Evolutionary conservation across 257 asterid species (phyloP).

Genomic region (Eucommia ulmoides): DNA sequence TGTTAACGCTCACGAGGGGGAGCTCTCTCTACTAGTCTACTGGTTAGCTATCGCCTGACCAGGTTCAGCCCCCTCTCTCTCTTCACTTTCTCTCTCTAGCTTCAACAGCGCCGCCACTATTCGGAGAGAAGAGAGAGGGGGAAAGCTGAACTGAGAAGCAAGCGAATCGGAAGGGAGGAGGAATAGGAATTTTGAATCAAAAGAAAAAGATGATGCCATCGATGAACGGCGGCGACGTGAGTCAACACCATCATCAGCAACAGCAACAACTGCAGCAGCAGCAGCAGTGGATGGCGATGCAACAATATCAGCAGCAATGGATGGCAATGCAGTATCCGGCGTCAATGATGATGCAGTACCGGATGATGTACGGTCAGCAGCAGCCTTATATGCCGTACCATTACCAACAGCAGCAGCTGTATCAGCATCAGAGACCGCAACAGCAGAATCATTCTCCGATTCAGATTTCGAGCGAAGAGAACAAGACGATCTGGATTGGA

Average conservation of each 20-base stretch:
- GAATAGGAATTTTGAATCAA: too few relatives aligned
- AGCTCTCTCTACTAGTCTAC: too few relatives aligned
- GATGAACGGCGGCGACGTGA: constrained; percentile 82
- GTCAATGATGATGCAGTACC: constrained; percentile 65
- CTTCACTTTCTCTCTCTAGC: too few relatives aligned
- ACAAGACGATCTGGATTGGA: constrained; percentile 2
- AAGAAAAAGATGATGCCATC: constrained; percentile 6
- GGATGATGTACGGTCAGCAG: constrained; percentile 72
- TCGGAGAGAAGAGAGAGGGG: too few relatives aligned
- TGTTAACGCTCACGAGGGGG: too few relatives aligned
- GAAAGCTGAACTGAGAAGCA: too few relatives aligned
- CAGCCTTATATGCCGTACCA: constrained; percentile 69
- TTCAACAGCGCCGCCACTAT: too few relatives aligned
- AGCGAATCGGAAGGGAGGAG: too few relatives aligned
- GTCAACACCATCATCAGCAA: constrained; percentile 36
- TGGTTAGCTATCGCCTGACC: too few relatives aligned
- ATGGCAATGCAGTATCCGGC: constrained; percentile 93
- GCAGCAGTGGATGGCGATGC: constrained; percentile 89
- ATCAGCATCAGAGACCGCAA: constrained; percentile 22
- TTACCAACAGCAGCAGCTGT: constrained; percentile 52
- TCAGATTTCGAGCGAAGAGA: not conserved
- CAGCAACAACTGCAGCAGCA: constrained; percentile 66
- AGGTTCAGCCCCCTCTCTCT: too few relatives aligned
- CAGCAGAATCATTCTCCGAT: constrained; percentile 18
- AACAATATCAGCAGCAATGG: constrained; percentile 95